Evolutionary conservation across 1,284 basidiomycete genomes (phyloP).

Genomic region (Violaceomyces palustris): DNA sequence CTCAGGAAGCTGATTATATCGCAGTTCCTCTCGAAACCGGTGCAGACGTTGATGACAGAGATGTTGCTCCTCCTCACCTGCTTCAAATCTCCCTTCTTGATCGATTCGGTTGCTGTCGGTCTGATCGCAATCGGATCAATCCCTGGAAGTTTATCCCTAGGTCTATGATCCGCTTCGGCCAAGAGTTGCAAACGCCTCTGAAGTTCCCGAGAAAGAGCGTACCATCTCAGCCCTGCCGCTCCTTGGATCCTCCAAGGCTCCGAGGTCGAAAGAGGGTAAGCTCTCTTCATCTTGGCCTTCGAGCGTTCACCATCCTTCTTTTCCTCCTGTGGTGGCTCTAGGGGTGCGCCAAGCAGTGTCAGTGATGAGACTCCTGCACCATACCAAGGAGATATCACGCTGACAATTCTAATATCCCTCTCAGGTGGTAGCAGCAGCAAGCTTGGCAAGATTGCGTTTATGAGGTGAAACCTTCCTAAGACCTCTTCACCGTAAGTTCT

Average conservation of each 20-base stretch:
- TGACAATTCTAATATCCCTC: constrained; percentile 41
- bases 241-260: constrained; percentile 21
- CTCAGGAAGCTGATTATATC: constrained; percentile 25
- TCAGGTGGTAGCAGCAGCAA: constrained; percentile 34
- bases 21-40: constrained; percentile 41
- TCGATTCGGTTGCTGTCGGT: background rate
- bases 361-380: constrained; percentile 40
- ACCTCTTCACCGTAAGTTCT: constrained; percentile 25
- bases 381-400: constrained; percentile 40
- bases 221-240: constrained; percentile 27
- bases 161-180: constrained; percentile 36
- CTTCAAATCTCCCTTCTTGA: background rate
- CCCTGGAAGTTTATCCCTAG: constrained; percentile 27
- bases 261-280: background rate
- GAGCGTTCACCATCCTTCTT: no score
- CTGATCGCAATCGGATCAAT: constrained; percentile 17
- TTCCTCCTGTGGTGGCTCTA: constrained; percentile 6
- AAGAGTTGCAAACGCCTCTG: constrained; percentile 38
- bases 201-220: constrained; percentile 30
- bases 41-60: constrained; percentile 36
- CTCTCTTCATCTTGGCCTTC: no score
- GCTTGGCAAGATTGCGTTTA: constrained; percentile 39
- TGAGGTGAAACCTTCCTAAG: constrained; percentile 34
- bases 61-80: constrained; percentile 26
- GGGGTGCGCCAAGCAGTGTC: constrained; percentile 18